Evolutionary conservation across 176 grass and related monocot species (phyloP), one percentile per base, ranked within the genome.

Genomic region (Oropetium thomaeum): DNA sequence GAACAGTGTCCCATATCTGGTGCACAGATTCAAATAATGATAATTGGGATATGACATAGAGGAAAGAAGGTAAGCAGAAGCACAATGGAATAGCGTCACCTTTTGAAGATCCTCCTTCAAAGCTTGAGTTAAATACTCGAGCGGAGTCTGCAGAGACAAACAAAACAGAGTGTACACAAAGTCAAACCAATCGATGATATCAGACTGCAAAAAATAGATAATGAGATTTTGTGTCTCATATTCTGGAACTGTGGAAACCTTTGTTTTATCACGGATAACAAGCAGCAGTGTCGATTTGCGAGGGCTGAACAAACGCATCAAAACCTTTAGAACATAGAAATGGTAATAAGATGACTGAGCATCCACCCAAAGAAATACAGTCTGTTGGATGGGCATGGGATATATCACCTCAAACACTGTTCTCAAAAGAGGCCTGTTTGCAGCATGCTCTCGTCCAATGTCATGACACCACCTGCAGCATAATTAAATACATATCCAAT

Each of bases 251-350:
- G 45, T 48, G 40, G 31, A 58, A 48, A 97, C 93, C 90, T 90
- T 92, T 48, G 93, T 90, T 92, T 93, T 97, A 57, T 93, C 93
- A 1, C 93, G 93, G 60, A 97, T 90, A 58, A 97, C 87, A 65
- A 97, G 76, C 34, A 97, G 72, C 62, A 97, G 76, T 8, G 85
- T 86, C 7, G 82, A 88, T 60, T 84, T 97, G 29, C 90, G 87
- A 38, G 85, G 90, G 27, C 58, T 86, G 47, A 90, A 90, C 66
- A 97, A 82, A 37, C 75, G 87, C 93, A 80, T 86, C 76, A 92
- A 84, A 69, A 92, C 85, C 93, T 97, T 27, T 52, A 77, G 55
- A 33, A 69, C 15, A 80, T 25, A 59, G 39, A 64, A 49, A 49
- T 7, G 78, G 30, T 47, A 47, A 73, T 19, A 72, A 62, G 11